Percentiles rank a stretch among this genome's conserved stretches.
phyloP scores from a whole-genome alignment of 2,329 filamentous ascomycete genomes.

The Penicillium oxalicum region DNA sequence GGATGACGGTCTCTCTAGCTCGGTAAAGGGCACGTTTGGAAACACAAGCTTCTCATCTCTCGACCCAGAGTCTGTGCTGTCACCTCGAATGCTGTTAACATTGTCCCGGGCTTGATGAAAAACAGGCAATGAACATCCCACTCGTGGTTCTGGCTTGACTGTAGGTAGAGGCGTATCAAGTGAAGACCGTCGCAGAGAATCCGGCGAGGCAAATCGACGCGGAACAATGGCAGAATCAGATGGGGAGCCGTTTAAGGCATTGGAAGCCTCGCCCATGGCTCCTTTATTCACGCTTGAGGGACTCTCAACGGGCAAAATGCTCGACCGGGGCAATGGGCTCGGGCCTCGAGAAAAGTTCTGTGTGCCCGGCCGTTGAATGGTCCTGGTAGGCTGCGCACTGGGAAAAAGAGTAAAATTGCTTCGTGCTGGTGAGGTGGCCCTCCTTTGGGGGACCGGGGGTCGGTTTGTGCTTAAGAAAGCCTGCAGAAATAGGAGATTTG shows the following conservation, averaged over 20 bases:
- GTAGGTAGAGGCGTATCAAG: constrained; percentile 20
- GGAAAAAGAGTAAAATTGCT: constrained; percentile 38
- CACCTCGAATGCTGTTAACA: background rate
- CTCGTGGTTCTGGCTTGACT: constrained; percentile 12
- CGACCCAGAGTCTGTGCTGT: background rate
- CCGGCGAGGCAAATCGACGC: constrained; percentile 7
- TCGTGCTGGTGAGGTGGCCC: constrained; percentile 33
- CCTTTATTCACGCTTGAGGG: constrained; percentile 6
- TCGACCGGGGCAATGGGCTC: constrained; percentile 22
- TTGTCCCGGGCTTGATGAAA: background rate
- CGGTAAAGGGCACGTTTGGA: background rate
- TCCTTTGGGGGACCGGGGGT: constrained; percentile 24
- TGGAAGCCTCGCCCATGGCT: constrained; percentile 4
- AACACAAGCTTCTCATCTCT: background rate
- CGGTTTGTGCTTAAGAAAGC: constrained; percentile 10
- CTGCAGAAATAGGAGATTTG: constrained; percentile 1
- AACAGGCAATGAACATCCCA: background rate
- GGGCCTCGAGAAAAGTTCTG: constrained; percentile 27
- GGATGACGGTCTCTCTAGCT: background rate
- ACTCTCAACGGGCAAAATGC: constrained; percentile 16
- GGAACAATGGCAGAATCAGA: constrained; percentile 10
- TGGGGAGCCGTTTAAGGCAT: constrained; percentile 8
- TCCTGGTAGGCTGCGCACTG: constrained; percentile 26
- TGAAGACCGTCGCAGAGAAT: constrained; percentile 12
- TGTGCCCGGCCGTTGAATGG: constrained; percentile 25